Evolutionary conservation across 1,284 basidiomycete genomes (phyloP).

Genomic region (Gymnopus androsaceus): DNA sequence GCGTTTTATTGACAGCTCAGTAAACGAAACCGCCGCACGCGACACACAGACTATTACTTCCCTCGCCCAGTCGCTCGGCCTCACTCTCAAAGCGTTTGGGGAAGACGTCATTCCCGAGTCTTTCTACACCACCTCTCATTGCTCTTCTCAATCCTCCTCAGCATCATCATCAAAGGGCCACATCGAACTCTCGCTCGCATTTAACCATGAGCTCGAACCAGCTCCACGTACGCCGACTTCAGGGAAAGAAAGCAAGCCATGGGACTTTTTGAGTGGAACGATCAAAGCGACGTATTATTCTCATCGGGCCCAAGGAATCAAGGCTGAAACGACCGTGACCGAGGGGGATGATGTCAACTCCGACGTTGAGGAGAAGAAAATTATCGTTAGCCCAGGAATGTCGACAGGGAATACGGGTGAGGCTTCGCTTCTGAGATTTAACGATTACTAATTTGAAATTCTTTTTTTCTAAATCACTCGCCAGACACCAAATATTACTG

Average conservation of each 20-base stretch:
- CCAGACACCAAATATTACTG: slow-evolving; percentile 57
- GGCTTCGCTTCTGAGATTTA: not conserved
- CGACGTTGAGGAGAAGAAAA: slow-evolving; percentile 25
- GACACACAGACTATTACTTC: slow-evolving; percentile 43
- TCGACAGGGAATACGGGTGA: slow-evolving; percentile 39
- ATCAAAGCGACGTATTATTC: slow-evolving; percentile 48
- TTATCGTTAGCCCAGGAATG: slow-evolving; percentile 38
- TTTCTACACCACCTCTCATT: slow-evolving; percentile 25
- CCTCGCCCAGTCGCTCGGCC: slow-evolving; percentile 48
- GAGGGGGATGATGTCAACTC: no score
- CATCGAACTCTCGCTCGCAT: slow-evolving; percentile 40
- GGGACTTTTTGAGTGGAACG: slow-evolving; percentile 45
- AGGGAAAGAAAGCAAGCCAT: slow-evolving; percentile 39
- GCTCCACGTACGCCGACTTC: slow-evolving; percentile 44
- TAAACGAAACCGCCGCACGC: slow-evolving; percentile 43
- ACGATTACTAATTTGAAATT: not conserved
- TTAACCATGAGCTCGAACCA: slow-evolving; percentile 39
- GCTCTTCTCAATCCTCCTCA: no score
- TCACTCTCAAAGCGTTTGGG: slow-evolving; percentile 58
- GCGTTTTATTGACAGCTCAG: slow-evolving; percentile 36
- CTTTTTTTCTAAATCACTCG: no score
- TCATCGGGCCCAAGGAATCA: slow-evolving; percentile 25
- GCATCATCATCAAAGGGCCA: slow-evolving; percentile 29
- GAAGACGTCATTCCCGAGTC: slow-evolving; percentile 34
- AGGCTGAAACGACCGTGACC: no score